Conservation (phyloP, 2,329 filamentous ascomycete species). For the Alternaria triticina region DNA sequence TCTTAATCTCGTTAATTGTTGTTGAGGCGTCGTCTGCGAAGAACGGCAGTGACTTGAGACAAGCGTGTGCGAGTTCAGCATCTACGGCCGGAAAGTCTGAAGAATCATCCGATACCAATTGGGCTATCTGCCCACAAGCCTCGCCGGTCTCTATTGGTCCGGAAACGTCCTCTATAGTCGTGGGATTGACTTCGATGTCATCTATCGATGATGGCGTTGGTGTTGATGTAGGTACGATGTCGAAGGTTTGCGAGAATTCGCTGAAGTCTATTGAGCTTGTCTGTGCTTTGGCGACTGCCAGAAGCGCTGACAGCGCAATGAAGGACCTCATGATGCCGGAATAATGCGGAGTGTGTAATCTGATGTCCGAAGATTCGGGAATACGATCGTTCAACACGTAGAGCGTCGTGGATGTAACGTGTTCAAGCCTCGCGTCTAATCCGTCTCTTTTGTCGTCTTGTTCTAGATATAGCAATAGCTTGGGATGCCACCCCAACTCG, state of each 20-base stretch:
- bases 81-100: slow-evolving; percentile 30
- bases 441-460: background rate
- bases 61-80: slow-evolving; percentile 45
- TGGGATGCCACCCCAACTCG: background rate
- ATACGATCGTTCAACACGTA: background rate
- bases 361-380: background rate
- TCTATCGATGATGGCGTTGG: slow-evolving; percentile 22
- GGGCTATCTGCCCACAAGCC: slow-evolving; percentile 38
- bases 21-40: slow-evolving; percentile 26
- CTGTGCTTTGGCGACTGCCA: slow-evolving; percentile 6
- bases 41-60: slow-evolving; percentile 48
- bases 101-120: slow-evolving; percentile 17
- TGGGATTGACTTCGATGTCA: slow-evolving; percentile 30
- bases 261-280: slow-evolving; percentile 5
- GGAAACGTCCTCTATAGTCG: slow-evolving; percentile 31
- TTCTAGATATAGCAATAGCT: background rate
- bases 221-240: slow-evolving; percentile 4
- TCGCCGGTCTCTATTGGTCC: slow-evolving; percentile 38
- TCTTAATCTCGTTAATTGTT: slow-evolving; percentile 41
- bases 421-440: background rate
- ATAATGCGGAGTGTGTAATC: background rate
- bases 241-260: slow-evolving; percentile 11
- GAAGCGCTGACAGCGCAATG: slow-evolving; percentile 1
- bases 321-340: slow-evolving; percentile 6
- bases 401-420: background rate